Evolutionary conservation across 2,329 filamentous ascomycete species (phyloP), one percentile per base, ranked within the genome.

Genomic region (Paraconiothyrium sp.): DNA sequence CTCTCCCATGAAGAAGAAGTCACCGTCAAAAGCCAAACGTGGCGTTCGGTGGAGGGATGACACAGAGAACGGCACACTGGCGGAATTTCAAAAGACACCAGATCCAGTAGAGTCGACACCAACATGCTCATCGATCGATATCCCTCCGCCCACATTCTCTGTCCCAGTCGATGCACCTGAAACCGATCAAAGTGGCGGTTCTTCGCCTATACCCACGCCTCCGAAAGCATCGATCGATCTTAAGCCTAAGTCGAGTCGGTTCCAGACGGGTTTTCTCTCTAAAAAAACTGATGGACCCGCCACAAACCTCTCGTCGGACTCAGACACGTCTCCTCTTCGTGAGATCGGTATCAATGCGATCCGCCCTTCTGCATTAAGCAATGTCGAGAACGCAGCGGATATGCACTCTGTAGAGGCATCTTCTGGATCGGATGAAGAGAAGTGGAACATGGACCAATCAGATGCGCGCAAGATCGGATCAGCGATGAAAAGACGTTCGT

Each of bases 11-110:
- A 89, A 90, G 64, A 97, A 92, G 80, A 90, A 90, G 78, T 85
- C 87, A 10, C 87, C 89, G 0, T 78, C 78, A 41, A 86, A 86
- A 69, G 64, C 82, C 58, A 93, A 93, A 79, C 88, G 94, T 62
- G 90, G 86, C 49, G 94, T 99, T 6, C 88, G 94, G 66, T 99
- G 95, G 95, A 89, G 92, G 61, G 93, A 97, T 72, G 95, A 98
- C 71, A 92, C 90, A 2, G 91, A 96, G 73, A 89, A 94, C 55
- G 94, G 93, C 27, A 89, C 90, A 0, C 82, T 98, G 59, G 93
- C 92, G 11, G 95, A 98, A 75, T 97, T 94, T 75, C 92, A 94
- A 73, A 92, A 93, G 80, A 97, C 94, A 2, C 94, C 95, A 0
- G 87, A 93, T 76, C 91, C 90, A 73, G 78, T 85, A 9, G 83